Base-by-base conservation (phyloP, 2,329 filamentous ascomycete species). In the Hymenoscyphus infarciens region DNA sequence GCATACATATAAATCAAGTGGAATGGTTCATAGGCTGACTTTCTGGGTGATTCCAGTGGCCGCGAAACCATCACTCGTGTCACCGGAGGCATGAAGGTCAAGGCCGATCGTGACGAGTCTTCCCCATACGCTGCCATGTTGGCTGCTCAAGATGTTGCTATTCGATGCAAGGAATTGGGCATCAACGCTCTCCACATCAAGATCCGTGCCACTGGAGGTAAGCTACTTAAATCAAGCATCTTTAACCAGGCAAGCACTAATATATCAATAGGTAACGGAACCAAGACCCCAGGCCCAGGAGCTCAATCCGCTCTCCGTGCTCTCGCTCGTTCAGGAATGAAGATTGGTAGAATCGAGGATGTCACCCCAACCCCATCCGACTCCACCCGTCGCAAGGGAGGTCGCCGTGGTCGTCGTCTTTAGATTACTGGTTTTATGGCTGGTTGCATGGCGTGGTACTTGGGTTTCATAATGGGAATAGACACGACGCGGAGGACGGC, bases 331-430 rank as follows among this genome's bases (percentile, higher is more conserved):
- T 92, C 95, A 75, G 95, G 95, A 80, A 99, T 99, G 96, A 96
- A 94, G 87, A 99, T 99, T 76, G 95, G 95, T 79, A 91, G 95
- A 79, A 99, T 99, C 77, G 95, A 99, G 90, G 95, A 99, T 80
- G 95, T 99, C 71, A 99, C 96, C 75, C 95, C 95, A 76, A 99
- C 95, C 67, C 95, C 96, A 75, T 99, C 95, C 81, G 95, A 99
- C 83, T 97, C 92, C 81, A 99, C 95, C 77, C 91, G 95, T 84
- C 93, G 94, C 86, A 99, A 99, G 92, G 95, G 95, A 86, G 95
- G 95, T 97, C 93, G 95, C 83, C 94, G 95, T 91, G 95, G 95
- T 98, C 95, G 95, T 85, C 94, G 95, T 97, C 91, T 99, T 82
- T 99, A 91, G 82, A 80, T 75, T 71, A 70, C 69, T 66, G 63